A percentile compares a stretch with the other conserved stretches of the same genome.
Conservation (phyloP, 148 eudicot genomes). For the Fallopia convolvulus region DNA sequence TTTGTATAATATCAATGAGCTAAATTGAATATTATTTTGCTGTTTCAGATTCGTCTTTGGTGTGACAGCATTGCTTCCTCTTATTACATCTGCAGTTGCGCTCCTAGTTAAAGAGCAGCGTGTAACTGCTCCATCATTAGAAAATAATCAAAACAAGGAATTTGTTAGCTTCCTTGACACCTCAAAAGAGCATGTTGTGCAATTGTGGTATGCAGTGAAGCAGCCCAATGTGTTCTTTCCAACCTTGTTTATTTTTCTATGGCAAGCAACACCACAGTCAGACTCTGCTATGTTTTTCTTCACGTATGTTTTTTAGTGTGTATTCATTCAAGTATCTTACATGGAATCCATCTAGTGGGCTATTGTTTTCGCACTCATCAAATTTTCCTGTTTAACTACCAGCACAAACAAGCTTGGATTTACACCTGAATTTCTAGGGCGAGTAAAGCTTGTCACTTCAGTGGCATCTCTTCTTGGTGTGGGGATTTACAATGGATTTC, state of each 20-base stretch:
- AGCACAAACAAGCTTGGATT: slow-evolving; percentile 94
- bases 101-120: slow-evolving; percentile 82
- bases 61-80: slow-evolving; percentile 87
- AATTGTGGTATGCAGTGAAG: slow-evolving; percentile 73
- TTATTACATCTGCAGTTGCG: slow-evolving; percentile 93
- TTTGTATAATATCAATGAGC: not conserved
- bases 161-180: slow-evolving; percentile 33
- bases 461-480: slow-evolving; percentile 93
- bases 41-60: slow-evolving; percentile 93
- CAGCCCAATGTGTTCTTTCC: slow-evolving; percentile 91
- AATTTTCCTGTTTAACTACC: slow-evolving; percentile 20
- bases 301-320: slow-evolving; percentile 44
- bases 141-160: slow-evolving; percentile 27
- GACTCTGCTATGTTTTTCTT: slow-evolving; percentile 95
- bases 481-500: slow-evolving; percentile 87
- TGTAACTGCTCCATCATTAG: slow-evolving; percentile 32
- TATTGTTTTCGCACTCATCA: not conserved
- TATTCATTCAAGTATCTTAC: not conserved
- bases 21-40: not conserved
- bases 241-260: slow-evolving; percentile 82
- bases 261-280: slow-evolving; percentile 99
- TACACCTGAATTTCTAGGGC: slow-evolving; percentile 94
- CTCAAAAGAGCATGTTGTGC: slow-evolving; percentile 48
- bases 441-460: slow-evolving; percentile 93
- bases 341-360: not conserved